Percentiles rank a stretch among this genome's conserved stretches.
phyloP scores from a whole-genome alignment of 1,284 basidiomycete genomes.

The Ganoderma lucidum region DNA sequence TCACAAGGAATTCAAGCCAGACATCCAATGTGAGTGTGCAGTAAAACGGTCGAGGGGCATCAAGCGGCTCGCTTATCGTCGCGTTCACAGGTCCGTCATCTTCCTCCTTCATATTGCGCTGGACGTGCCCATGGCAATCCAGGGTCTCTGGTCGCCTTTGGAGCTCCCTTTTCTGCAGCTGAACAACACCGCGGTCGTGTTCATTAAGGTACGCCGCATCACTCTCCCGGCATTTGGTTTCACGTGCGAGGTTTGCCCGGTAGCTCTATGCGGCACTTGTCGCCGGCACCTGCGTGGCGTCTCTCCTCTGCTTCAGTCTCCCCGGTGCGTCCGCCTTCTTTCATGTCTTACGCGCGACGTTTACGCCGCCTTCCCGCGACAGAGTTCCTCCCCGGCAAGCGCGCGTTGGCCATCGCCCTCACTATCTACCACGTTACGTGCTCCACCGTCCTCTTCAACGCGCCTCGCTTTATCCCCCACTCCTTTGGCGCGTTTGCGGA shows the following conservation, averaged over 20 bases:
- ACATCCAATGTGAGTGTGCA: conserved; percentile 27
- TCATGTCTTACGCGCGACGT: not conserved
- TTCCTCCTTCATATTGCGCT: conserved; percentile 76
- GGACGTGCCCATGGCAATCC: conserved; percentile 77
- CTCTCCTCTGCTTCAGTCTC: conserved; percentile 67
- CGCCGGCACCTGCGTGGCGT: conserved; percentile 63
- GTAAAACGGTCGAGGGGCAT: not conserved
- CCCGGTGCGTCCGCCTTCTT: conserved; percentile 57
- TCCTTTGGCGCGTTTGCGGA: conserved; percentile 71
- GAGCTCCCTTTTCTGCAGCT: conserved; percentile 78
- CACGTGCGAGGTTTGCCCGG: conserved; percentile 4
- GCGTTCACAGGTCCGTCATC: conserved; percentile 26
- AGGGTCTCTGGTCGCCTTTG: conserved; percentile 72
- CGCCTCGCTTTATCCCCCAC: conserved; percentile 81
- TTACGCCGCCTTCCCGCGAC: not conserved
- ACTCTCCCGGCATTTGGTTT: not conserved
- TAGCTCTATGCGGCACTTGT: conserved; percentile 72
- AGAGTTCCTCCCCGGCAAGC: conserved; percentile 87
- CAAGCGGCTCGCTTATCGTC: conserved; percentile 14
- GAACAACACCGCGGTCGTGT: conserved; percentile 79
- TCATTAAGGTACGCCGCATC: conserved; percentile 66
- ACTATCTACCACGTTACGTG: conserved; percentile 79
- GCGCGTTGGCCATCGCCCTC: conserved; percentile 79
- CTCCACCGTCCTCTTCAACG: conserved; percentile 78
- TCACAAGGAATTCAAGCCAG: conserved; percentile 22